phyloP scores from a whole-genome alignment of 805 yeast genomes.

The Starmerella stigmatis region DNA sequence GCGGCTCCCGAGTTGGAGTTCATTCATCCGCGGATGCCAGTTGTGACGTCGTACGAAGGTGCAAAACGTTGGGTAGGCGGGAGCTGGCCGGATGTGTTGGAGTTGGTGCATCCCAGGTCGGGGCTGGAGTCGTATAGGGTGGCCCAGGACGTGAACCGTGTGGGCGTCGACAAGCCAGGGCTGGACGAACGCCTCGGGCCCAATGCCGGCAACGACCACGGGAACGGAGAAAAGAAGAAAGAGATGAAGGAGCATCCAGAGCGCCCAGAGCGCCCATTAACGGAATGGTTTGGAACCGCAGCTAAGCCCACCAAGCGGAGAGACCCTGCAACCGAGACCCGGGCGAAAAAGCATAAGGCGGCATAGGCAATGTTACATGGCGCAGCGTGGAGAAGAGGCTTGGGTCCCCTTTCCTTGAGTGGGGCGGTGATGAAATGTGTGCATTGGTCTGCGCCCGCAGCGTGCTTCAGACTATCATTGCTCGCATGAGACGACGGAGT shows the following conservation, averaged over 20 bases:
- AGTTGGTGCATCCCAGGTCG: slow-evolving; percentile 35
- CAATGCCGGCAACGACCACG: not conserved
- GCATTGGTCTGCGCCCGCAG: too few relatives aligned
- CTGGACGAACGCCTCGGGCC: slow-evolving; percentile 26
- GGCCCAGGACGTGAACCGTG: slow-evolving; percentile 52
- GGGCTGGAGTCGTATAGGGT: slow-evolving; percentile 49
- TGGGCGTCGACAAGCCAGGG: slow-evolving; percentile 38
- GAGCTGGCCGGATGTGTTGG: slow-evolving; percentile 48
- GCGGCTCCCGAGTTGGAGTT: slow-evolving; percentile 53
- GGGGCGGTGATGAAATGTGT: too few relatives aligned
- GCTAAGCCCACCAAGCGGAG: not conserved
- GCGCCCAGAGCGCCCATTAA: slow-evolving; percentile 1
- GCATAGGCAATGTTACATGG: too few relatives aligned
- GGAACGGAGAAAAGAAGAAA: not conserved
- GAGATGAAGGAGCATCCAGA: too few relatives aligned
- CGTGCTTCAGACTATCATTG: too few relatives aligned
- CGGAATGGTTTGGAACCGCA: slow-evolving; percentile 1
- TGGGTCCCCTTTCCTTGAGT: too few relatives aligned
- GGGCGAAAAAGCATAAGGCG: not conserved
- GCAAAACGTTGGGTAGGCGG: slow-evolving; percentile 44
- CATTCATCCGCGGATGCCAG: slow-evolving; percentile 74
- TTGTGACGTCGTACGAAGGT: slow-evolving; percentile 40
- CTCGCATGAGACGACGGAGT: too few relatives aligned
- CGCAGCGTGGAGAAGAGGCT: too few relatives aligned
- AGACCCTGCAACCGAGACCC: not conserved